phyloP scores from a whole-genome alignment of 2,329 filamentous ascomycete species.

The Massarina eburnea region DNA sequence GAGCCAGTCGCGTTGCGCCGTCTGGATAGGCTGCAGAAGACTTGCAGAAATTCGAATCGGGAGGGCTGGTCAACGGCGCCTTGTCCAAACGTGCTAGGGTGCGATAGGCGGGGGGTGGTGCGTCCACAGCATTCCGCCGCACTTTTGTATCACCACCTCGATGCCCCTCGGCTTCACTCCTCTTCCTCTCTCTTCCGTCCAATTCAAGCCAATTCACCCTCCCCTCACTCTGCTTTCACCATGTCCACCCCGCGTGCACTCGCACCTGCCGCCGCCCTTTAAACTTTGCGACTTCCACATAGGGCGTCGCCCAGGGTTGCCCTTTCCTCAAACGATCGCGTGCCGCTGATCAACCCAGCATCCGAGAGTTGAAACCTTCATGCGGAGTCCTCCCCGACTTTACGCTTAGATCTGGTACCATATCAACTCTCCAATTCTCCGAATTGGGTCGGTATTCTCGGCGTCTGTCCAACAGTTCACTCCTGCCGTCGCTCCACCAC shows the following conservation, averaged over 20 bases:
- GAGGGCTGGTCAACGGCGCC: slow-evolving; percentile 32
- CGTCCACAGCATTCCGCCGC: slow-evolving; percentile 30
- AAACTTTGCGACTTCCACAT: slow-evolving; percentile 15
- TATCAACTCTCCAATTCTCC: slow-evolving; percentile 7
- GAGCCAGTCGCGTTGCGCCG: slow-evolving; percentile 22
- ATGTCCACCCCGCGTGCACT: slow-evolving; percentile 21
- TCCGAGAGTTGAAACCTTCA: slow-evolving; percentile 4
- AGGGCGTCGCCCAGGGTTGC: slow-evolving; percentile 13
- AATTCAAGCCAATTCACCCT: slow-evolving; percentile 13
- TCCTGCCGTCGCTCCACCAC: slow-evolving; percentile 14
- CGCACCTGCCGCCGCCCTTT: slow-evolving; percentile 27
- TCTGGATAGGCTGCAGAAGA: slow-evolving; percentile 30
- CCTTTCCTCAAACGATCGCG: slow-evolving; percentile 17
- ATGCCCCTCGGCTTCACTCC: slow-evolving; percentile 7
- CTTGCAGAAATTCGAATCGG: slow-evolving; percentile 28
- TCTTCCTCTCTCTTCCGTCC: slow-evolving; percentile 11
- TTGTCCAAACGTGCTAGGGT: slow-evolving; percentile 20
- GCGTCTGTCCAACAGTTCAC: slow-evolving; percentile 18
- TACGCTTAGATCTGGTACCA: slow-evolving; percentile 12
- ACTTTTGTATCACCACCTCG: slow-evolving; percentile 29
- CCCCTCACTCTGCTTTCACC: slow-evolving; percentile 9
- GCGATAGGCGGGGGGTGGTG: slow-evolving; percentile 30
- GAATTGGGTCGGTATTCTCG: slow-evolving; percentile 9
- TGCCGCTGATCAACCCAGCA: slow-evolving; percentile 28
- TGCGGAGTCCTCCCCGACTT: slow-evolving; percentile 1